A percentile compares a stretch with the other conserved stretches of the same genome.
phyloP scores from a whole-genome alignment of 2,329 filamentous ascomycete species.

The Calonectria henricotiae region DNA sequence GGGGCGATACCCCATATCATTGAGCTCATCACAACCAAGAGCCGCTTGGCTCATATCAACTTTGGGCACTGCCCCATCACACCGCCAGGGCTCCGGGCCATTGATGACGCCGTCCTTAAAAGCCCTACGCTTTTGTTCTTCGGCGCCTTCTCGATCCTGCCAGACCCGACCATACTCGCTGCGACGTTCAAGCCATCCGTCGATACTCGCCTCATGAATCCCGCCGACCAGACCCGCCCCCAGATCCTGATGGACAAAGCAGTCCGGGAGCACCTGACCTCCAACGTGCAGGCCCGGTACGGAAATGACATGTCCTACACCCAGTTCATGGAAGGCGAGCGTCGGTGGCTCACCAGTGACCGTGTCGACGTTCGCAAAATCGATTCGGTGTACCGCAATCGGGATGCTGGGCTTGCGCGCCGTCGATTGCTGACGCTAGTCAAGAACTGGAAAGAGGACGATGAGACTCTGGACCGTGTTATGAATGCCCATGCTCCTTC shows the following conservation, averaged over 20 bases:
- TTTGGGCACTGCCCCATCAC: slow-evolving; percentile 60
- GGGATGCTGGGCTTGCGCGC: slow-evolving; percentile 59
- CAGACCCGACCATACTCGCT: slow-evolving; percentile 45
- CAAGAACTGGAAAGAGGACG: slow-evolving; percentile 61
- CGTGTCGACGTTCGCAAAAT: slow-evolving; percentile 61
- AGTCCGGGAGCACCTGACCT: slow-evolving; percentile 53
- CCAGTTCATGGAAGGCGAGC: slow-evolving; percentile 58
- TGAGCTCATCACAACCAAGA: slow-evolving; percentile 55
- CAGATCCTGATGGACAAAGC: slow-evolving; percentile 53
- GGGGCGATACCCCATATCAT: slow-evolving; percentile 55
- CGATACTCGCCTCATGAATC: slow-evolving; percentile 49
- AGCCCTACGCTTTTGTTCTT: slow-evolving; percentile 59
- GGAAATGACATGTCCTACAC: slow-evolving; percentile 54
- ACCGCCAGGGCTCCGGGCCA: slow-evolving; percentile 48
- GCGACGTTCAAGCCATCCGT: slow-evolving; percentile 55
- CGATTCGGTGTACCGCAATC: slow-evolving; percentile 63
- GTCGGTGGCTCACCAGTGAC: slow-evolving; percentile 61
- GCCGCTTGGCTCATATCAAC: slow-evolving; percentile 61
- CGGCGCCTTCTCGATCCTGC: slow-evolving; percentile 58
- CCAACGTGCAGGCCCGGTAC: slow-evolving; percentile 55
- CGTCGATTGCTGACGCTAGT: slow-evolving; percentile 56
- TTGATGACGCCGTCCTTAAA: slow-evolving; percentile 54
- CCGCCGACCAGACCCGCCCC: slow-evolving; percentile 45
- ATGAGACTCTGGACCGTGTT: slow-evolving; percentile 59
- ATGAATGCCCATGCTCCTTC: slow-evolving; percentile 55